A percentile compares a stretch with the other conserved stretches of the same genome.
These are phyloP conservation scores for Leonotis leonurus DNA, from an alignment of 257 asterid genomes.

Conservation along the genomic window DNA sequence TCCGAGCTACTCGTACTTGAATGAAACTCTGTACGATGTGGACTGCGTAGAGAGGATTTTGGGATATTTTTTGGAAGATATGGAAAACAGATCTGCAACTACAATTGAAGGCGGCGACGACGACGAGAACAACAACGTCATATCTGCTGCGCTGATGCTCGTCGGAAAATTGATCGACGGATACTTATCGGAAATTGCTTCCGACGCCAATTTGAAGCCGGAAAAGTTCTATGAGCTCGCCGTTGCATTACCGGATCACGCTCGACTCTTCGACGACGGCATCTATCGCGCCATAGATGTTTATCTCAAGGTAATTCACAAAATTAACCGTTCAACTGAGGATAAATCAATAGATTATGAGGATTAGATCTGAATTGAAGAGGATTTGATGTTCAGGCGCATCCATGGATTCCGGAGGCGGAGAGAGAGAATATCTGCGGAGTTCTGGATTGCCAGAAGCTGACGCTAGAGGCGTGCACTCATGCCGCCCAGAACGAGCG, in stretches of 20 bases:
- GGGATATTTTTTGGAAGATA: conserved; percentile 42
- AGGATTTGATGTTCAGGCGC: conserved; percentile 50
- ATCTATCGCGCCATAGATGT: conserved; percentile 96
- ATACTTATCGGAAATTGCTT: conserved; percentile 88
- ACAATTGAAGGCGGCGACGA: conserved; percentile 38
- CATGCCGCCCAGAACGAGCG: conserved; percentile 99
- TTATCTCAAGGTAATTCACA: conserved; percentile 70
- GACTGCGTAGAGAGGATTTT: conserved; percentile 85
- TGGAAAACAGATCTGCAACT: conserved; percentile 38
- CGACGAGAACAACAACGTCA: conserved; percentile 33
- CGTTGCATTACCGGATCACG: conserved; percentile 65
- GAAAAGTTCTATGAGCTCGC: conserved; percentile 72
- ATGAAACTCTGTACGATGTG: conserved; percentile 85
- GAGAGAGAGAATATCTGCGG: conserved; percentile 83
- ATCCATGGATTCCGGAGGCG: conserved; percentile 70
- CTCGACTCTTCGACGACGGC: conserved; percentile 88
- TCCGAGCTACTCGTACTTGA: conserved; percentile 93
- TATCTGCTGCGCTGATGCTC: conserved; percentile 60
- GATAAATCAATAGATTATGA: background rate
- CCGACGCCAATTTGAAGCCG: conserved; percentile 79
- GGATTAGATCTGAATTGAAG: background rate
- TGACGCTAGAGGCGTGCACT: conserved; percentile 94
- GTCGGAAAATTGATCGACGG: conserved; percentile 94
- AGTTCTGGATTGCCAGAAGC: conserved; percentile 77
- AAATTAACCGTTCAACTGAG: too few relatives aligned